Conservation (phyloP, 768 basidiomycete species). For the Cyclocybe aegerita region DNA sequence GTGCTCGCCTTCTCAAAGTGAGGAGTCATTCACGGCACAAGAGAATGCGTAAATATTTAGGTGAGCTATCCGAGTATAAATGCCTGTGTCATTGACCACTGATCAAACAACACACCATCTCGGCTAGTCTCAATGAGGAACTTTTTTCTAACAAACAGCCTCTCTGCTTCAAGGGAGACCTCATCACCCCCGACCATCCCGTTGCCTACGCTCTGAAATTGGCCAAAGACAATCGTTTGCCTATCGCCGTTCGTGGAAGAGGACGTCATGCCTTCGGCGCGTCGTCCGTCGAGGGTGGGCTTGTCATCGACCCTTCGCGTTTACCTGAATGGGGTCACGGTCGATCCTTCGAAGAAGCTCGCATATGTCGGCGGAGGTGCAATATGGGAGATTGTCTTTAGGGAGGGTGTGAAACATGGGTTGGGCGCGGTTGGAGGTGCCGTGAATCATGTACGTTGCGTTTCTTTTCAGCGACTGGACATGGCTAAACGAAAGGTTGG, state of each 20-base stretch:
- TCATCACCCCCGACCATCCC: constrained; percentile 33
- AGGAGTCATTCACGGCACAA: too few relatives aligned
- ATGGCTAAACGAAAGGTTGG: neutral
- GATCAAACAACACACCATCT: too few relatives aligned
- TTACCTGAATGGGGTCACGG: constrained; percentile 31
- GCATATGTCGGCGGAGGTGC: constrained; percentile 45
- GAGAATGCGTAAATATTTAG: too few relatives aligned
- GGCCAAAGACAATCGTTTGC: constrained; percentile 29
- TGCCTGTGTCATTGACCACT: too few relatives aligned
- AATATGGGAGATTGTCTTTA: constrained; percentile 44
- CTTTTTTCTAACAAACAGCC: constrained; percentile 1
- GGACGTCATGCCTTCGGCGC: constrained; percentile 43
- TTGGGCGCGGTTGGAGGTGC: constrained; percentile 44
- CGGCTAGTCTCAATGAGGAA: neutral
- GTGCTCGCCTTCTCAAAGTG: neutral
- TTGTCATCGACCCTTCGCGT: constrained; percentile 47
- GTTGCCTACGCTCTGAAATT: constrained; percentile 32
- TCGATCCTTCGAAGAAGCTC: constrained; percentile 34
- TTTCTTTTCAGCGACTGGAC: neutral
- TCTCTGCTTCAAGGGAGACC: constrained; percentile 37
- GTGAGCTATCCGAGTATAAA: too few relatives aligned
- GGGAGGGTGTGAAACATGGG: constrained; percentile 37
- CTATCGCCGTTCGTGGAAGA: constrained; percentile 42
- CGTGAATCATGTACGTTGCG: constrained; percentile 42
- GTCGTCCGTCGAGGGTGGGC: constrained; percentile 41